Conservation (phyloP, 148 eudicot genomes). For the Persicaria tinctoria region DNA sequence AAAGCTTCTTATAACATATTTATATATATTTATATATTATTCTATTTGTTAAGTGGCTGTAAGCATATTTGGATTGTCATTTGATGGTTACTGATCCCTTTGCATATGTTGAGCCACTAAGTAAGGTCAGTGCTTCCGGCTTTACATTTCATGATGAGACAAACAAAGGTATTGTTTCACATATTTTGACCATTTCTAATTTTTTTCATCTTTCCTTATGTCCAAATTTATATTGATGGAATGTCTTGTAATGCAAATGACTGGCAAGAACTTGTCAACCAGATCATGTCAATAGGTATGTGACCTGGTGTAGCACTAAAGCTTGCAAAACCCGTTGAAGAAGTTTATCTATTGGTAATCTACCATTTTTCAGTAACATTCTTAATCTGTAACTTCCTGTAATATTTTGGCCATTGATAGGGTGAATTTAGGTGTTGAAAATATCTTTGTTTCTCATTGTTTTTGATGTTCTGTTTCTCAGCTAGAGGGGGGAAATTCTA, state of each 20-base stretch:
- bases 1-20: not conserved
- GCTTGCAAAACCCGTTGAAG: constrained; percentile 86
- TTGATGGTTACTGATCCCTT: constrained; percentile 97
- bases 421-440: not conserved
- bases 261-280: constrained; percentile 76
- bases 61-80: constrained; percentile 96
- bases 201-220: not conserved
- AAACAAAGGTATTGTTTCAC: constrained; percentile 48
- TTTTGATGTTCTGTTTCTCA: constrained; percentile 16
- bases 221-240: not conserved
- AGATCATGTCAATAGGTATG: constrained; percentile 80
- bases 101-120: constrained; percentile 81
- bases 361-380: not conserved
- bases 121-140: constrained; percentile 98
- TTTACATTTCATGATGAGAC: constrained; percentile 94
- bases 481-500: constrained; percentile 74
- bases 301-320: constrained; percentile 82
- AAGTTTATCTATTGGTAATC: constrained; percentile 78
- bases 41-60: not conserved
- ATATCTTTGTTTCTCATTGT: not conserved
- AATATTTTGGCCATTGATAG: not conserved
- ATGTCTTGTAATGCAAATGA: constrained; percentile 42
- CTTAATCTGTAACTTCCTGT: no score
- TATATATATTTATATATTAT: not conserved
- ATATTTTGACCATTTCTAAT: not conserved